Percentiles rank a stretch among this genome's conserved stretches.
Conservation (phyloP, 140 eudicot genomes). For the Senecio squalidus region DNA sequence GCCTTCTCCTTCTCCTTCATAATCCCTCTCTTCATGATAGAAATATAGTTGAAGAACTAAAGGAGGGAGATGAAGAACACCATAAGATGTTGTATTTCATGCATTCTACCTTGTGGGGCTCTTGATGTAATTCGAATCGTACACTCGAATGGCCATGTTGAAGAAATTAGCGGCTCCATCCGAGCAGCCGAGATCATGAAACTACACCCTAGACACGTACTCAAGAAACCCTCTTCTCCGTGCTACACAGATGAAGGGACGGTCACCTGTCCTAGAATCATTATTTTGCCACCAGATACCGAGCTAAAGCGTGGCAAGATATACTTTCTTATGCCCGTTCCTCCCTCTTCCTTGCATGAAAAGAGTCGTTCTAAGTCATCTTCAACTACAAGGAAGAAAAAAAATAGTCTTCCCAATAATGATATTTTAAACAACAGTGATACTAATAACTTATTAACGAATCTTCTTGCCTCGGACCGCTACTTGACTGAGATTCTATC, state of each 20-base stretch:
- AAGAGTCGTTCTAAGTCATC: slow-evolving; percentile 31
- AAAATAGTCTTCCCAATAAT: neutral
- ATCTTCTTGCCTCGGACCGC: slow-evolving; percentile 48
- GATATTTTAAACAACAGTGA: slow-evolving; percentile 13
- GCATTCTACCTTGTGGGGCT: slow-evolving; percentile 94
- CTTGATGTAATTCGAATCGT: slow-evolving; percentile 88
- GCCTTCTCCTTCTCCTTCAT: slow-evolving; percentile 17
- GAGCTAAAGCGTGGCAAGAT: slow-evolving; percentile 88
- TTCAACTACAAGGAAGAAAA: slow-evolving; percentile 37
- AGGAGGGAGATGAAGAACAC: slow-evolving; percentile 48
- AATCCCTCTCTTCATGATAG: slow-evolving; percentile 23
- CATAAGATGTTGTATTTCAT: slow-evolving; percentile 85
- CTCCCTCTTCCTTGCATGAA: slow-evolving; percentile 39
- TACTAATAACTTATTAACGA: slow-evolving; percentile 11
- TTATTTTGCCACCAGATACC: slow-evolving; percentile 68
- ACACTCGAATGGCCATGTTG: slow-evolving; percentile 76
- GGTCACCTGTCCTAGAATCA: slow-evolving; percentile 48
- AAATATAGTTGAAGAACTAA: slow-evolving; percentile 3
- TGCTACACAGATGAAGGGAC: slow-evolving; percentile 39
- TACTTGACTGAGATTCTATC: slow-evolving; percentile 70
- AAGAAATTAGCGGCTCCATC: slow-evolving; percentile 59
- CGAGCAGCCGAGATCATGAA: slow-evolving; percentile 67
- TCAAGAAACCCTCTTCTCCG: slow-evolving; percentile 63
- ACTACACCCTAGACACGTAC: slow-evolving; percentile 69
- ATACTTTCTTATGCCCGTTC: slow-evolving; percentile 72